Evolutionary conservation across 257 asterid genomes (phyloP).

Genomic region (Ilex aquifolium): DNA sequence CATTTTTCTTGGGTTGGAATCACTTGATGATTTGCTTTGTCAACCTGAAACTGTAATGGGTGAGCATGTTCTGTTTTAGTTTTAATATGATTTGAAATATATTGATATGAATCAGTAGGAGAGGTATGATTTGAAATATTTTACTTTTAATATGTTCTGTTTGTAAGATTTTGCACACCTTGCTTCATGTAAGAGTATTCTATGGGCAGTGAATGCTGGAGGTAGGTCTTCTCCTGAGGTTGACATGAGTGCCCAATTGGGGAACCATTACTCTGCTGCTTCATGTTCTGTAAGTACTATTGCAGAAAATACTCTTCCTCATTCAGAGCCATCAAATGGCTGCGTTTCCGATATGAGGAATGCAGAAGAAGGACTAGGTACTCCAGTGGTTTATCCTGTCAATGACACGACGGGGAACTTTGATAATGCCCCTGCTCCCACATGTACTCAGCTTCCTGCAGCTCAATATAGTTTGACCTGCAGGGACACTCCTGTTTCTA

Average conservation of each 20-base stretch:
- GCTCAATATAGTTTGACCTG: slow-evolving; percentile 31
- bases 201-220: neutral
- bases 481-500: slow-evolving; percentile 32
- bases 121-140: too few relatives aligned
- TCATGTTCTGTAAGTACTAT: slow-evolving; percentile 12
- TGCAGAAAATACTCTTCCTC: slow-evolving; percentile 24
- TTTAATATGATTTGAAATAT: too few relatives aligned
- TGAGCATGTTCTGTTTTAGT: slow-evolving; percentile 8
- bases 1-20: slow-evolving; percentile 34
- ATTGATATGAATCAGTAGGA: too few relatives aligned
- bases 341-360: slow-evolving; percentile 17
- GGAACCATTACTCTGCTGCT: slow-evolving; percentile 7
- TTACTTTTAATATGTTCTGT: neutral
- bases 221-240: slow-evolving; percentile 2
- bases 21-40: slow-evolving; percentile 38
- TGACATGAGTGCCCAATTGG: slow-evolving; percentile 9
- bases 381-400: slow-evolving; percentile 18
- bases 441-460: slow-evolving; percentile 26
- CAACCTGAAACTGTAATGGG: slow-evolving; percentile 27
- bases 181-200: neutral
- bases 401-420: slow-evolving; percentile 18
- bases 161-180: too few relatives aligned
- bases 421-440: slow-evolving; percentile 21
- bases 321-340: slow-evolving; percentile 28
- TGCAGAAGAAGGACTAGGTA: slow-evolving; percentile 21